These are phyloP conservation scores for Pyrus hybrid DNA, from an alignment of 331 rosid species.

Conservation along the genomic window DNA sequence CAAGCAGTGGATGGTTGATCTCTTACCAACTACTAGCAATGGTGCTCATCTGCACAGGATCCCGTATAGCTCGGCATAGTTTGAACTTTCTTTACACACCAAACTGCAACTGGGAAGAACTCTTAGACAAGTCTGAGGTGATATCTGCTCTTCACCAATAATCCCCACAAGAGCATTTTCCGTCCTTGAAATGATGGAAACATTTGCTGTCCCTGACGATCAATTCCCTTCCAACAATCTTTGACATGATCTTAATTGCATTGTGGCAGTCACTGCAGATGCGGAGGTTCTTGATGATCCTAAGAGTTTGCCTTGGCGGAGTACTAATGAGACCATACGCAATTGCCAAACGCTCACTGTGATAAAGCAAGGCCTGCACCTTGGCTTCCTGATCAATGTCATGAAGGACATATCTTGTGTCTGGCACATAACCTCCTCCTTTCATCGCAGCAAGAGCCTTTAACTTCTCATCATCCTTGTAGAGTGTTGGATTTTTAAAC, in stretches of 20 bases:
- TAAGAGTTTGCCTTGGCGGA: conserved; percentile 73
- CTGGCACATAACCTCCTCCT: conserved; percentile 71
- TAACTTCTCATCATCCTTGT: conserved; percentile 85
- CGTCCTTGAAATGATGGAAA: conserved; percentile 91
- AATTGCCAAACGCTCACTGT: conserved; percentile 80
- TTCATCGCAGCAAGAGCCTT: conserved; percentile 66
- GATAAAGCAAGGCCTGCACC: conserved; percentile 85
- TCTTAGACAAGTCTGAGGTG: neutral
- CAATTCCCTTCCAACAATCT: conserved; percentile 74
- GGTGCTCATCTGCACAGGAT: conserved; percentile 7
- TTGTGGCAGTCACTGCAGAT: conserved; percentile 84
- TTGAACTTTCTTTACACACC: conserved; percentile 8
- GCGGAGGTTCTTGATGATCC: conserved; percentile 84
- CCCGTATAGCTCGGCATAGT: conserved; percentile 7
- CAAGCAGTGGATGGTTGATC: conserved; percentile 22
- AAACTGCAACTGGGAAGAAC: conserved; percentile 6
- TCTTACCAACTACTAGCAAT: conserved; percentile 13
- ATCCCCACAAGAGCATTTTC: conserved; percentile 92
- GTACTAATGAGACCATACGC: conserved; percentile 94
- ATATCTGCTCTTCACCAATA: conserved; percentile 53
- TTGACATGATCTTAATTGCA: conserved; percentile 92
- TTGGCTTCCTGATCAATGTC: conserved; percentile 98
- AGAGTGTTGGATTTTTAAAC: conserved; percentile 67
- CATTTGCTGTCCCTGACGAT: conserved; percentile 80
- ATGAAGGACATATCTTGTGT: conserved; percentile 86